Evolutionary conservation across 176 grass and related monocot genomes (phyloP).

Genomic region (Poa pratensis): DNA sequence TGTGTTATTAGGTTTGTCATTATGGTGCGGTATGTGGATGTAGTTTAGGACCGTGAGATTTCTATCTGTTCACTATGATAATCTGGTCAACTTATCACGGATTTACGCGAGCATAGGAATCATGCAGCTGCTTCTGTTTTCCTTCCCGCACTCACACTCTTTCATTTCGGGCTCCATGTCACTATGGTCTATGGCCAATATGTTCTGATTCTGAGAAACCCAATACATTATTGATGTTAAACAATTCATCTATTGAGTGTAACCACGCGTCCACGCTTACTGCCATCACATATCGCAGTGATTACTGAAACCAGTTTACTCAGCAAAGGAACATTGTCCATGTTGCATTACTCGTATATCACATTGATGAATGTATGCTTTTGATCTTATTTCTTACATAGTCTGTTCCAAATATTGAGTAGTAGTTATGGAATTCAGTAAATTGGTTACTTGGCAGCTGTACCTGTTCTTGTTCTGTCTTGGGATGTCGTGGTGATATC

Average conservation of each 20-base stretch:
- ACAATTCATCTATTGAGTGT: not conserved
- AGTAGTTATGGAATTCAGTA: not conserved
- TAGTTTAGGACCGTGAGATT: not conserved
- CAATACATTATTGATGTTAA: not conserved
- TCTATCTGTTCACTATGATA: not conserved
- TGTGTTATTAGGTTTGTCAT: not conserved
- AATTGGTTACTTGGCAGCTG: not conserved
- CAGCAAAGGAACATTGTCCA: not conserved
- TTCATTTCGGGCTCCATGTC: not conserved
- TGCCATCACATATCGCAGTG: not conserved
- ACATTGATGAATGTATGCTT: not conserved
- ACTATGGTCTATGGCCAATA: not conserved
- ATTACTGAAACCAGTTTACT: not conserved
- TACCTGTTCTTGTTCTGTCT: not conserved
- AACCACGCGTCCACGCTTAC: not conserved
- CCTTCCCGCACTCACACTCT: not conserved
- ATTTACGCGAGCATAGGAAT: not conserved
- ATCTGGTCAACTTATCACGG: not conserved
- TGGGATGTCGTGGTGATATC: not conserved
- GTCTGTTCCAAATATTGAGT: not conserved
- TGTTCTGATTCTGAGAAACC: not conserved
- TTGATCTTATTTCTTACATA: slow-evolving; percentile 9
- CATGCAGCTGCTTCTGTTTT: not conserved
- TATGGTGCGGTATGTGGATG: slow-evolving; percentile 7
- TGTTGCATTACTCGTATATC: not conserved